phyloP scores from a whole-genome alignment of 345 rosid genomes.

The Euphorbia pulcherrima region DNA sequence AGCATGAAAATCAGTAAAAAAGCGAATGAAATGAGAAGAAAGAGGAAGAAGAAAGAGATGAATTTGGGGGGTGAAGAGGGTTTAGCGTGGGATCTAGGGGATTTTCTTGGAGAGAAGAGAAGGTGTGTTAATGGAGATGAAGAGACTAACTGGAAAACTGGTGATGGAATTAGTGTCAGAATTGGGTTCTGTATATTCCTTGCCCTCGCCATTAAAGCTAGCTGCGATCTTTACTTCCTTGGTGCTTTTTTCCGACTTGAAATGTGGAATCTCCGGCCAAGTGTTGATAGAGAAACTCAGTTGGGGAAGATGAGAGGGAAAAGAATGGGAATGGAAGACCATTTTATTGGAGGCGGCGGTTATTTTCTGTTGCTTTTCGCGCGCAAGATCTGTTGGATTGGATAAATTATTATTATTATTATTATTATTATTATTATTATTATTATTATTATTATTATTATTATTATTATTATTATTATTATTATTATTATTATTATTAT shows the following conservation, averaged over 20 bases:
- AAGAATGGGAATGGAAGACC: slow-evolving; percentile 4
- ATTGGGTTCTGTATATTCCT: slow-evolving; percentile 44
- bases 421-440: too few species aligned
- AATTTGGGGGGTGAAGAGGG: slow-evolving; percentile 12
- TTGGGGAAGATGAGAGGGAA: neutral
- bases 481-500: too few species aligned
- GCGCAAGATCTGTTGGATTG: slow-evolving; percentile 5
- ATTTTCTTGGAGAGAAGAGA: slow-evolving; percentile 45
- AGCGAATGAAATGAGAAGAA: slow-evolving; percentile 43
- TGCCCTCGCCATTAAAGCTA: slow-evolving; percentile 51
- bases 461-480: too few species aligned
- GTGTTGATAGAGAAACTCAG: neutral
- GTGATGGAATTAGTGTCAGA: slow-evolving; percentile 35
- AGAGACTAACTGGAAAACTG: slow-evolving; percentile 35
- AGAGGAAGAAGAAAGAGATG: slow-evolving; percentile 34
- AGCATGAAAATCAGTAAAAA: slow-evolving; percentile 45
- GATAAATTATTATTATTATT: too few species aligned
- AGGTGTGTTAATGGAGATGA: slow-evolving; percentile 30
- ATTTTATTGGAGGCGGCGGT: neutral
- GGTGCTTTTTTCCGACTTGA: too few species aligned
- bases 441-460: too few species aligned
- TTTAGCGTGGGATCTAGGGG: slow-evolving; percentile 39
- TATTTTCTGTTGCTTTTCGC: slow-evolving; percentile 23
- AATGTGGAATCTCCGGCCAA: too few species aligned
- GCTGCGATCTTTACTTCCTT: slow-evolving; percentile 3